phyloP scores from a whole-genome alignment of 179 eudicot species.

The Monotropa hypopitys region DNA sequence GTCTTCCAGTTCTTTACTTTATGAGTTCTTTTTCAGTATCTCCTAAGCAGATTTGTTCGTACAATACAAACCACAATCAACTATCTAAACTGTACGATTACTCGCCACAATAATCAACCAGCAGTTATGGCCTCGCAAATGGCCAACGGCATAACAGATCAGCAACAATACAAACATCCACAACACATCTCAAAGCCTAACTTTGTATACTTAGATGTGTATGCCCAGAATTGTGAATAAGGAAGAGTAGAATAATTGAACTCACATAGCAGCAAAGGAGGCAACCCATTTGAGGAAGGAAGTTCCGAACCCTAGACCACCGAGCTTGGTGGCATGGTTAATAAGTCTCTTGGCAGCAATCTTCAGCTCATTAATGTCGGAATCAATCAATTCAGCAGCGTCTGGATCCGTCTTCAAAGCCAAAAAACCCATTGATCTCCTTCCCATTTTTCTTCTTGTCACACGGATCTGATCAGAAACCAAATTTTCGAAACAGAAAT shows the following conservation, averaged over 20 bases:
- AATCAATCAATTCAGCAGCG: constrained; percentile 21
- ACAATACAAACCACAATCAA: neutral
- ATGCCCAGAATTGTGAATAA: neutral
- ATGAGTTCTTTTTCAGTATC: too few species aligned
- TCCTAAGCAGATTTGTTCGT: too few species aligned
- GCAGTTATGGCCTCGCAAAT: neutral
- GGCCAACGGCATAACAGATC: neutral
- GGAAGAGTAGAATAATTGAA: neutral
- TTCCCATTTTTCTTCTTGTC: constrained; percentile 30
- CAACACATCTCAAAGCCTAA: neutral
- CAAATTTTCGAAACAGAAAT: neutral
- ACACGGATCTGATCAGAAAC: constrained; percentile 1
- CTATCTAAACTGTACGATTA: neutral
- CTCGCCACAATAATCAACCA: neutral
- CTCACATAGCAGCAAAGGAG: constrained; percentile 77
- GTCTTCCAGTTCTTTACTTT: too few species aligned
- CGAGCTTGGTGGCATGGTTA: constrained; percentile 31
- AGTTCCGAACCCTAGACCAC: constrained; percentile 47
- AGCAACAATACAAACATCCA: neutral
- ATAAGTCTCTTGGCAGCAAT: constrained; percentile 33
- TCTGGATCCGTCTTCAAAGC: constrained; percentile 32
- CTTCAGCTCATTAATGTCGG: constrained; percentile 47
- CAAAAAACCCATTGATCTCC: constrained; percentile 29
- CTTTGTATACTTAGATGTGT: neutral
- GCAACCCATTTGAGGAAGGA: constrained; percentile 71